phyloP scores from a whole-genome alignment of 129 eudicot species.

The Rutidosis leptorrhynchoides region DNA sequence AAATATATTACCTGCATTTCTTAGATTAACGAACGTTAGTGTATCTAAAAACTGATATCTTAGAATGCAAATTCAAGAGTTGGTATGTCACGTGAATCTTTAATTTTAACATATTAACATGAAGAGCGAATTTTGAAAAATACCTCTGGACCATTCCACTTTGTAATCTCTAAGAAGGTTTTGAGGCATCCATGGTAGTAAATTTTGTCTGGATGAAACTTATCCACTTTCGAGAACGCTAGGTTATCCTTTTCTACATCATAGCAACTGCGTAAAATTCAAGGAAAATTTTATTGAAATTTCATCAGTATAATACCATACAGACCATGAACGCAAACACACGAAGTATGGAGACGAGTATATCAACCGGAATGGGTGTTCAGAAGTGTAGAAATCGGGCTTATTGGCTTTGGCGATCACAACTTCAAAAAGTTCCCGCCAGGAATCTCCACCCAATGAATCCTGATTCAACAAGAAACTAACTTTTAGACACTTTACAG shows the following conservation, averaged over 20 bases:
- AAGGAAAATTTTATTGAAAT: background rate
- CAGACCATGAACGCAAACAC: constrained; percentile 13
- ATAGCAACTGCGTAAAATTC: constrained; percentile 63
- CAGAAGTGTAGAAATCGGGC: constrained; percentile 94
- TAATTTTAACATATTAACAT: background rate
- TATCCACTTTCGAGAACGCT: constrained; percentile 85
- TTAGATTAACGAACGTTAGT: constrained; percentile 4
- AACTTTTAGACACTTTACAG: constrained; percentile 17
- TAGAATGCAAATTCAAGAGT: background rate
- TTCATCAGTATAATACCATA: background rate
- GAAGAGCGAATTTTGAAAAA: background rate
- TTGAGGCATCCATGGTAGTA: constrained; percentile 99
- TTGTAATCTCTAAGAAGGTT: constrained; percentile 81
- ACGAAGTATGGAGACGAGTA: constrained; percentile 18
- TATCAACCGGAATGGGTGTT: constrained; percentile 89
- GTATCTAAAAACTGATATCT: background rate
- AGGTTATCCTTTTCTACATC: constrained; percentile 79
- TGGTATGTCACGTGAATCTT: background rate
- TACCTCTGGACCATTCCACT: constrained; percentile 99
- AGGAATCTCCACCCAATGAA: constrained; percentile 83
- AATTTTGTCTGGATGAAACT: constrained; percentile 69
- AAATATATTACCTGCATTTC: constrained; percentile 83
- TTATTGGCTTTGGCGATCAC: constrained; percentile 98
- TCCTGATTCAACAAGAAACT: constrained; percentile 49
- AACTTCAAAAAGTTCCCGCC: constrained; percentile 99